phyloP scores from a whole-genome alignment of 495 filamentous ascomycete species.

The Lepidopterella palustris region DNA sequence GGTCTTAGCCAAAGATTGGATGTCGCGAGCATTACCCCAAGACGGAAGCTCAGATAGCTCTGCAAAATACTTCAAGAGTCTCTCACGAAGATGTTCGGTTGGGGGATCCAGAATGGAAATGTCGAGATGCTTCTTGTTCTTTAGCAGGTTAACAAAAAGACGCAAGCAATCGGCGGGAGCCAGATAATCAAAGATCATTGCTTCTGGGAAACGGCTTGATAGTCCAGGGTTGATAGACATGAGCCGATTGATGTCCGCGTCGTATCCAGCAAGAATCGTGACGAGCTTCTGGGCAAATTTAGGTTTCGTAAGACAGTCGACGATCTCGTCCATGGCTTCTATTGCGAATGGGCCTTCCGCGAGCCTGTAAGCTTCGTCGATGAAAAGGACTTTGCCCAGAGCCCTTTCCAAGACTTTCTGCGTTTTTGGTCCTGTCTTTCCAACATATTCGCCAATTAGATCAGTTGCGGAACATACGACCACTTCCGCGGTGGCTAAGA shows the following conservation, averaged over 20 bases:
- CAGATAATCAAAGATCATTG: constrained; percentile 47
- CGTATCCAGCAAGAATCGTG: constrained; percentile 70
- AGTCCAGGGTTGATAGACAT: constrained; percentile 57
- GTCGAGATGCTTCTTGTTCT: constrained; percentile 23
- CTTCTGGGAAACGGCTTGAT: constrained; percentile 53
- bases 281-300: constrained; percentile 58
- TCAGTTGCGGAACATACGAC: constrained; percentile 40
- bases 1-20: constrained; percentile 49
- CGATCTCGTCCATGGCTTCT: constrained; percentile 69
- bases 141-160: constrained; percentile 31
- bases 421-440: constrained; percentile 60
- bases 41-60: constrained; percentile 41
- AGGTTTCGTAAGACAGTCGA: constrained; percentile 60
- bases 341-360: constrained; percentile 52
- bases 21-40: constrained; percentile 66
- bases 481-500: constrained; percentile 35
- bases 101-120: constrained; percentile 20
- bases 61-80: constrained; percentile 38
- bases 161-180: constrained; percentile 41
- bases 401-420: constrained; percentile 51
- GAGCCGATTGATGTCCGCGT: constrained; percentile 61
- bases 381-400: constrained; percentile 56
- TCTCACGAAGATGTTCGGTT: constrained; percentile 10
- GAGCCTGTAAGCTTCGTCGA: constrained; percentile 65
- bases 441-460: constrained; percentile 42